Evolutionary conservation across 768 basidiomycete species (phyloP).

Genomic region (Lepiota venenata): DNA sequence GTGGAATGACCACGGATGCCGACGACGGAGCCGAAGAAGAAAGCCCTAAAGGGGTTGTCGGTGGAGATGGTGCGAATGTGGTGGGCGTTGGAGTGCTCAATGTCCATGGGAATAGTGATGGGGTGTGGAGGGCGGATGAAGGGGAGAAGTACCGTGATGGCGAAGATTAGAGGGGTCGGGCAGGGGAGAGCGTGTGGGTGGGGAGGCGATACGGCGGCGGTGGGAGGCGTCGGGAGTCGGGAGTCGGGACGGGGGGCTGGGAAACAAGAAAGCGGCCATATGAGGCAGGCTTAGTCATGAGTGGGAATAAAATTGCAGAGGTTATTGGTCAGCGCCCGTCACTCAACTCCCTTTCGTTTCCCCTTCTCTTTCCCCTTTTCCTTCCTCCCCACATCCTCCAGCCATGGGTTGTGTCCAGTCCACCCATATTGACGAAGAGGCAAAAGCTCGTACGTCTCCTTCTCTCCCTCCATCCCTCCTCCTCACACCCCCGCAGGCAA

Average conservation of each 20-base stretch:
- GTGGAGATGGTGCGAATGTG: conserved; percentile 17
- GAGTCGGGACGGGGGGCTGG: background rate
- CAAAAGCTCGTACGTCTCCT: conserved; percentile 69
- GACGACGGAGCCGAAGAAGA: conserved; percentile 25
- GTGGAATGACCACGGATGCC: too few species aligned
- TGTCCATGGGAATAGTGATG: too few species aligned
- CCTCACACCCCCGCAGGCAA: conserved; percentile 55
- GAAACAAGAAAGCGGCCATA: background rate
- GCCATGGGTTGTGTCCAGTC: conserved; percentile 76
- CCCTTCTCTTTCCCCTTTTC: conserved; percentile 3
- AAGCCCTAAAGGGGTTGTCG: conserved; percentile 24
- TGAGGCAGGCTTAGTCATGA: conserved; percentile 1
- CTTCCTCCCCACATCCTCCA: conserved; percentile 7
- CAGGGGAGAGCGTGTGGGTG: too few species aligned
- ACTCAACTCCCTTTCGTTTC: background rate
- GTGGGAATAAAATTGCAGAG: conserved; percentile 2
- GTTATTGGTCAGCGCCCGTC: conserved; percentile 6
- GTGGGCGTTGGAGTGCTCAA: conserved; percentile 13
- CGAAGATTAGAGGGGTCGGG: too few species aligned
- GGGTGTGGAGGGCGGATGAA: too few species aligned
- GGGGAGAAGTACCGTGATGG: too few species aligned
- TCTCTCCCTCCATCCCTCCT: background rate
- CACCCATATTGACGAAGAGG: conserved; percentile 69
- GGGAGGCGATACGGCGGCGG: too few species aligned
- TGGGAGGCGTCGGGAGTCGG: background rate